Evolutionary conservation across 108 stramenopile genomes (phyloP), one percentile per base, ranked within the genome.

Genomic region (Cyclotella sp.): DNA sequence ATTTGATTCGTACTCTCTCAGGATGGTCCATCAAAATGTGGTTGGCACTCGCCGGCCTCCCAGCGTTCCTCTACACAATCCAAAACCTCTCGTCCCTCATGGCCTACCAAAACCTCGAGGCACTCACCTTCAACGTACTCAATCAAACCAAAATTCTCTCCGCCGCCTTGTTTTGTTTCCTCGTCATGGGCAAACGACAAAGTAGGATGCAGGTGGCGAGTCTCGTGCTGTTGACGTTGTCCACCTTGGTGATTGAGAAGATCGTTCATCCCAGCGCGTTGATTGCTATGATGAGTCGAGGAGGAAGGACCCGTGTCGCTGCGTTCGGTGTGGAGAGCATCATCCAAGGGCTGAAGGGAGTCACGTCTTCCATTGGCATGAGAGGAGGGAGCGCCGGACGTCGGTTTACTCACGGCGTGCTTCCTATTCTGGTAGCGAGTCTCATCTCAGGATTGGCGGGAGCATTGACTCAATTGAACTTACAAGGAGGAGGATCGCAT

Each of bases 101-200:
- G 60, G 97, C 96, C 15, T 97, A 97, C 65, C 91, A 93, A 84
- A 88, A 96, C 67, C 85, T 98, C 22, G 95, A 96, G 83, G 91
- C 96, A 14, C 63, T 98, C 3, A 95, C 95, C 11, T 98, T 94
- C 83, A 97, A 96, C 66, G 95, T 97, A 18, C 87, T 98, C 64
- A 98, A 98, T 77, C 97, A 97, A 72, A 96, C 94, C n/a, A 97
- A 97, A 72, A 96, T 92, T 12, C 55, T 97, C 22, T 88, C 87
- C 49, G 94, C 95, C 12, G 97, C 97, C 27, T 47, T 96, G 18
- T 87, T 97, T 68, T 95, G 96, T 22, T 98, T 89, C 85, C 65
- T 97, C 1, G 72, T 98, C 16, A 89, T 97, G 91, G 95, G 94
- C 22, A 82, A 85, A 52, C 74, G 70, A 70, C 98, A 98, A 81